Evolutionary conservation across 2,329 filamentous ascomycete species (phyloP).

Genomic region (Fusarium tjaetaba): DNA sequence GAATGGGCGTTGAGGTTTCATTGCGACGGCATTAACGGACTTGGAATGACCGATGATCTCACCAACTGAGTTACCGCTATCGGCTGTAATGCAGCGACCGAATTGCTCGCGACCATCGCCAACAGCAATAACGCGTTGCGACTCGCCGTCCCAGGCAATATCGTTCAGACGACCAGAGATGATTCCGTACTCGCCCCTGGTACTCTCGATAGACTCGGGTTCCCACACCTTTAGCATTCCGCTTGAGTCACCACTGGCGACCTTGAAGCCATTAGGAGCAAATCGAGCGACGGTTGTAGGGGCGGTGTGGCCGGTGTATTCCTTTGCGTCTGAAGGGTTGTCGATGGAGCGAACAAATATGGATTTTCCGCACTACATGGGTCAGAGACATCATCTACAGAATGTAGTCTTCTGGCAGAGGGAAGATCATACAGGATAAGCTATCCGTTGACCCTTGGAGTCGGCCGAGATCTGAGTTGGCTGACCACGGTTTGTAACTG

Average conservation of each 20-base stretch:
- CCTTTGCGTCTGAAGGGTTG: slow-evolving; percentile 81
- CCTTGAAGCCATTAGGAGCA: slow-evolving; percentile 91
- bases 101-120: slow-evolving; percentile 94
- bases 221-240: slow-evolving; percentile 95
- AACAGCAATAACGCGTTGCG: slow-evolving; percentile 94
- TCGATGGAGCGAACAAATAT: slow-evolving; percentile 97
- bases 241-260: slow-evolving; percentile 88
- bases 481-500: slow-evolving; percentile 84
- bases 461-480: slow-evolving; percentile 90
- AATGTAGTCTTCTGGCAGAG: not conserved
- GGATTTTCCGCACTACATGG: slow-evolving; percentile 85
- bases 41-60: slow-evolving; percentile 93
- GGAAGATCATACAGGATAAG: slow-evolving; percentile 78
- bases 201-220: slow-evolving; percentile 82
- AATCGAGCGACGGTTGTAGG: slow-evolving; percentile 93
- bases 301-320: slow-evolving; percentile 92
- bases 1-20: slow-evolving; percentile 89
- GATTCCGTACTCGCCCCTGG: slow-evolving; percentile 93
- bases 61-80: slow-evolving; percentile 95
- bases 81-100: slow-evolving; percentile 92
- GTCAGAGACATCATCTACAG: slow-evolving; percentile 17
- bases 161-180: slow-evolving; percentile 96
- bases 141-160: slow-evolving; percentile 97
- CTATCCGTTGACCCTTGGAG: slow-evolving; percentile 88
- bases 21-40: slow-evolving; percentile 88